Percentiles rank a stretch among this genome's conserved stretches.
These are phyloP conservation scores for Sanchytrium tribonematis DNA, from an alignment of 371 early-diverging fungal species.

Conservation along the genomic window DNA sequence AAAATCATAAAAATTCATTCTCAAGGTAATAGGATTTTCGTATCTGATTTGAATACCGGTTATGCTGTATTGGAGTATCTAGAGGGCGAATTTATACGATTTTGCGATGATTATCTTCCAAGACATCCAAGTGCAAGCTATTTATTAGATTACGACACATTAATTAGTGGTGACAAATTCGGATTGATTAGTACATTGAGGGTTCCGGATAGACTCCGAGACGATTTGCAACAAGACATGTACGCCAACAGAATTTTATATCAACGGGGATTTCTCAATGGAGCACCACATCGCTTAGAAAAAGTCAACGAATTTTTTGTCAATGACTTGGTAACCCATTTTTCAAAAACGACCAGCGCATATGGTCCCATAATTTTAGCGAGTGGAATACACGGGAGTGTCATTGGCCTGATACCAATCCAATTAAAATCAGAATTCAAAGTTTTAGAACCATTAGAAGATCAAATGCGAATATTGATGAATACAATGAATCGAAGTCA, in stretches of 20 bases:
- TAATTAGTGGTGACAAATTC: slow-evolving; percentile 79
- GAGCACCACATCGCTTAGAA: slow-evolving; percentile 43
- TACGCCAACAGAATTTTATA: slow-evolving; percentile 45
- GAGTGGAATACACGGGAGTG: slow-evolving; percentile 51
- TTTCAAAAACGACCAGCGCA: slow-evolving; percentile 46
- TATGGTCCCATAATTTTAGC: slow-evolving; percentile 55
- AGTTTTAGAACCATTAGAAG: slow-evolving; percentile 69
- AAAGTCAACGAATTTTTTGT: slow-evolving; percentile 42
- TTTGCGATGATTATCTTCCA: slow-evolving; percentile 79
- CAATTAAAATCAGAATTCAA: slow-evolving; percentile 60
- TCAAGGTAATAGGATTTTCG: slow-evolving; percentile 54
- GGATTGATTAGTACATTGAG: slow-evolving; percentile 63
- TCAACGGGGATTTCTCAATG: slow-evolving; percentile 44
- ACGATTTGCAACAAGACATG: slow-evolving; percentile 59
- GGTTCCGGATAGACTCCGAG: slow-evolving; percentile 23
- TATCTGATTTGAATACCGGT: slow-evolving; percentile 64
- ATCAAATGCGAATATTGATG: slow-evolving; percentile 45
- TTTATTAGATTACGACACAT: slow-evolving; percentile 72
- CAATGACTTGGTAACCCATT: slow-evolving; percentile 54
- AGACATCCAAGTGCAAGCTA: slow-evolving; percentile 48
- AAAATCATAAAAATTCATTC: slow-evolving; percentile 38
- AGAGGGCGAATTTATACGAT: slow-evolving; percentile 50
- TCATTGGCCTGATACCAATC: slow-evolving; percentile 61
- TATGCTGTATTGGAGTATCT: slow-evolving; percentile 37
- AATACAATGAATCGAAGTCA: slow-evolving; percentile 56